These are phyloP conservation scores for Colletotrichum musae DNA, from an alignment of 2,329 filamentous ascomycete genomes.

Conservation along the genomic window DNA sequence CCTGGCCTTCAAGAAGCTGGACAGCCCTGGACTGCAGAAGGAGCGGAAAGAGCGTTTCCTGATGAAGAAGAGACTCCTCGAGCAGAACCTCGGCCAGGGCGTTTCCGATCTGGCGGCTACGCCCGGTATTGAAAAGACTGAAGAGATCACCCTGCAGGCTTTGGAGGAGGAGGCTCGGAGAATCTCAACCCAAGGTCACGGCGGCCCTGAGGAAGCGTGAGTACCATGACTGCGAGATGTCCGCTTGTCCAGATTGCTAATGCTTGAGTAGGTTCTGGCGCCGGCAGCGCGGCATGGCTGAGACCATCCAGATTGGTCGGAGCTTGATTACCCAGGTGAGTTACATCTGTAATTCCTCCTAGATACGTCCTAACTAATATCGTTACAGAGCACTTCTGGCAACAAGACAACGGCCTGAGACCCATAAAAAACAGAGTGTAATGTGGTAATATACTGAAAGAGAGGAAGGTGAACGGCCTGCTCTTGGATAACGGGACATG, in stretches of 20 bases:
- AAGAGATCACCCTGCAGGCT: conserved; percentile 75
- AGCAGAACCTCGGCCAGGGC: conserved; percentile 77
- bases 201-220: conserved; percentile 66
- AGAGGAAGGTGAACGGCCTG: not conserved
- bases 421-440: not conserved
- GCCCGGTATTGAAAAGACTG: conserved; percentile 65
- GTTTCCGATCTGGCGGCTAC: conserved; percentile 63
- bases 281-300: conserved; percentile 70
- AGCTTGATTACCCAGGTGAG: conserved; percentile 66
- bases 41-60: conserved; percentile 86
- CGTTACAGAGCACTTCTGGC: conserved; percentile 26
- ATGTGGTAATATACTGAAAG: not conserved
- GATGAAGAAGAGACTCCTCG: conserved; percentile 83
- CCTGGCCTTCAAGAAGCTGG: conserved; percentile 82
- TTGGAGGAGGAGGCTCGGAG: conserved; percentile 75
- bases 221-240: conserved; percentile 41
- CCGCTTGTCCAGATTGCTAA: conserved; percentile 9
- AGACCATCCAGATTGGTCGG: conserved; percentile 71
- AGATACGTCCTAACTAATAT: not conserved
- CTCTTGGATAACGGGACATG: no score
- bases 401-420: conserved; percentile 34
- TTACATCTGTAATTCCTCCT: not conserved
- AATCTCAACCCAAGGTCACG: conserved; percentile 64
- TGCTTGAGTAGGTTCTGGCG: conserved; percentile 69
- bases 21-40: conserved; percentile 88